These are phyloP conservation scores for Plenodomus tracheiphilus DNA, from an alignment of 2,329 filamentous ascomycete species.

Conservation along the genomic window DNA sequence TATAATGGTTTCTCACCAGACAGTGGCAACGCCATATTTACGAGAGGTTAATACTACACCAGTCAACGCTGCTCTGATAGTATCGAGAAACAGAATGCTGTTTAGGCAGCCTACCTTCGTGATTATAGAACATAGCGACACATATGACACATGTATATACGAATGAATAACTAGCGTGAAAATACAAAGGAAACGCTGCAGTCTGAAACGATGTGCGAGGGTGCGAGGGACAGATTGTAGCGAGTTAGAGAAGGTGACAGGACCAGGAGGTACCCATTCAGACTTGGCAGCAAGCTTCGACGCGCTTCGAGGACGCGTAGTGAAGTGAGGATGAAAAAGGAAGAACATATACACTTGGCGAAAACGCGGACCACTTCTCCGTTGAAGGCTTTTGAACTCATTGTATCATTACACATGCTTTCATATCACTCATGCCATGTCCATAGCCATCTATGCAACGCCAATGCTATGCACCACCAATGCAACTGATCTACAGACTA, in stretches of 20 bases:
- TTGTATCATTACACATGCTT: slow-evolving; percentile 22
- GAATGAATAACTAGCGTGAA: neutral
- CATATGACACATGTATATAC: slow-evolving; percentile 19
- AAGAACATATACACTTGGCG: slow-evolving; percentile 1
- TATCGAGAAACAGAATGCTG: slow-evolving; percentile 1
- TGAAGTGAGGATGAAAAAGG: slow-evolving; percentile 21
- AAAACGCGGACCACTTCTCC: slow-evolving; percentile 4
- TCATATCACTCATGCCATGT: slow-evolving; percentile 14
- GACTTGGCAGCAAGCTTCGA: slow-evolving; percentile 20
- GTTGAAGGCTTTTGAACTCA: slow-evolving; percentile 17
- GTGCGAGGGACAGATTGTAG: neutral
- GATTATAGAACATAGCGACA: slow-evolving; percentile 84
- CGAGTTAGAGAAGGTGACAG: neutral
- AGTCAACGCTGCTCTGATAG: slow-evolving; percentile 23
- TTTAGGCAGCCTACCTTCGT: slow-evolving; percentile 70
- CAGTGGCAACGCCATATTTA: slow-evolving; percentile 89
- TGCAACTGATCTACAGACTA: slow-evolving; percentile 2
- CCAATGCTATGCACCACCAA: slow-evolving; percentile 24
- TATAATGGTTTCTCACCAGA: slow-evolving; percentile 67
- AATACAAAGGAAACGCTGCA: slow-evolving; percentile 5
- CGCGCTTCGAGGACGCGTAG: slow-evolving; percentile 18
- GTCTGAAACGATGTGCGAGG: neutral
- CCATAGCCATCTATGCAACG: slow-evolving; percentile 35
- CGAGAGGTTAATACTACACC: slow-evolving; percentile 73
- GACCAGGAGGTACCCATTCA: slow-evolving; percentile 1